Conservation (phyloP, 345 rosid species). For the Sonneratia alba region DNA sequence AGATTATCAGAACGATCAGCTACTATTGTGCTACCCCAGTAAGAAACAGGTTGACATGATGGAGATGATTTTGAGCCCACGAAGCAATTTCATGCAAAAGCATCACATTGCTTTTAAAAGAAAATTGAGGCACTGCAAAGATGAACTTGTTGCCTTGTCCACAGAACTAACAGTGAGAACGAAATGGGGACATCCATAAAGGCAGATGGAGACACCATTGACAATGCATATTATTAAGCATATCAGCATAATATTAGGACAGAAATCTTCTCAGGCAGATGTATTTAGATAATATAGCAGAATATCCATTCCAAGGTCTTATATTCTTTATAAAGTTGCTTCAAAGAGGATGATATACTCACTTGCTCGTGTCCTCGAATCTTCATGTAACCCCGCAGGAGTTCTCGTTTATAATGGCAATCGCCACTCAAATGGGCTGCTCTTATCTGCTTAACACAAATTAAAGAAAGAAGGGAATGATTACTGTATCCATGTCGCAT, state of each 20-base stretch:
- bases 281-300: neutral
- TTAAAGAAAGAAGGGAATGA: neutral
- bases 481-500: slow-evolving; percentile 1
- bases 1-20: neutral
- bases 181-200: neutral
- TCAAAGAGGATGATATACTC: slow-evolving; percentile 16
- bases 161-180: neutral
- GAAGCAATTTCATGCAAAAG: no score
- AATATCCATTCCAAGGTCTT: neutral
- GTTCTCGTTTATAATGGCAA: slow-evolving; percentile 83
- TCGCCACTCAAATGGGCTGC: slow-evolving; percentile 91
- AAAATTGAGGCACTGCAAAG: neutral
- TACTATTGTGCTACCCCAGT: neutral
- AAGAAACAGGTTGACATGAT: neutral
- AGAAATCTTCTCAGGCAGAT: neutral
- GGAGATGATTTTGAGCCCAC: neutral
- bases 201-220: neutral
- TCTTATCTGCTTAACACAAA: slow-evolving; percentile 46
- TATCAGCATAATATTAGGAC: neutral
- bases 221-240: neutral
- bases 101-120: neutral
- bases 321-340: neutral
- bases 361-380: slow-evolving; percentile 89
- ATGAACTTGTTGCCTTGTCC: neutral
- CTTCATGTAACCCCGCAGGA: slow-evolving; percentile 63